Percentiles rank a stretch among this genome's conserved stretches.
Conservation (phyloP, 805 yeast species). For the Saccharomycopsis oosterbeekiorum region DNA sequence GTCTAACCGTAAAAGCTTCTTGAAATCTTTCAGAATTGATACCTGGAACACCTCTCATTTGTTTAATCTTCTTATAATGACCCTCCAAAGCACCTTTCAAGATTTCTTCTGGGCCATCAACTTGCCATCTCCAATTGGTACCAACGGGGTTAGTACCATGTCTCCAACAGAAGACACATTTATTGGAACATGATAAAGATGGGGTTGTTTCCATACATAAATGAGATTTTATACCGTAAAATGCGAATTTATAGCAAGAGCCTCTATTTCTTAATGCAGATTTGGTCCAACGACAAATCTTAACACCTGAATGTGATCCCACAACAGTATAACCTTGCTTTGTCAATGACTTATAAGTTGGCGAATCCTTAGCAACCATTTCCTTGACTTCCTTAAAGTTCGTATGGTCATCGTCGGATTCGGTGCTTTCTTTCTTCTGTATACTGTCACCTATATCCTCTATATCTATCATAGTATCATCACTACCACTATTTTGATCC, state of each 20-base stretch:
- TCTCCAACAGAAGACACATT: slow-evolving; percentile 96
- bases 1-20: slow-evolving; percentile 81
- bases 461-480: slow-evolving; percentile 57
- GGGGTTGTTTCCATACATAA: slow-evolving; percentile 96
- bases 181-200: slow-evolving; percentile 84
- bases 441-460: slow-evolving; percentile 68
- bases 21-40: slow-evolving; percentile 81
- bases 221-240: slow-evolving; percentile 84
- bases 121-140: slow-evolving; percentile 94
- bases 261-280: slow-evolving; percentile 91
- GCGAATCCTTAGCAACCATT: slow-evolving; percentile 86
- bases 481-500: slow-evolving; percentile 27
- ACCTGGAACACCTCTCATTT: slow-evolving; percentile 94
- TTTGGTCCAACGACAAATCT: slow-evolving; percentile 93
- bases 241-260: slow-evolving; percentile 86
- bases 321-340: slow-evolving; percentile 91
- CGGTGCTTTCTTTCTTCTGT: slow-evolving; percentile 19
- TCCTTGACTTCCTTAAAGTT: slow-evolving; percentile 40
- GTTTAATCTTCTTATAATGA: slow-evolving; percentile 86
- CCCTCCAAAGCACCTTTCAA: slow-evolving; percentile 80
- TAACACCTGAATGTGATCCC: slow-evolving; percentile 92
- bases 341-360: slow-evolving; percentile 78
- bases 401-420: slow-evolving; percentile 12
- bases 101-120: slow-evolving; percentile 79
- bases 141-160: slow-evolving; percentile 97